Evolutionary conservation across 2,329 filamentous ascomycete genomes (phyloP).

Genomic region (Fusarium redolens): DNA sequence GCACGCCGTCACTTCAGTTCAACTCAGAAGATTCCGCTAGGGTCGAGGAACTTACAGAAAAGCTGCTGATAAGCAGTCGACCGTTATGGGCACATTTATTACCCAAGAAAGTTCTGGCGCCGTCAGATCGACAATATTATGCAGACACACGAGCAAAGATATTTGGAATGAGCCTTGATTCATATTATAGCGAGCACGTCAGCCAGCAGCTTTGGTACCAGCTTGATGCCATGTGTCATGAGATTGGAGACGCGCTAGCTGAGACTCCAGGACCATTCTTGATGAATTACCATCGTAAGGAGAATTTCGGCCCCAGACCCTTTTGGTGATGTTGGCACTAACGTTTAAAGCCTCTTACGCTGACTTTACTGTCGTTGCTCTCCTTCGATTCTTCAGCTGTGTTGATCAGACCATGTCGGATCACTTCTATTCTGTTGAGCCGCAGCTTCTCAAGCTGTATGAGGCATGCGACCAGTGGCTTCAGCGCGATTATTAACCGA

Average conservation of each 20-base stretch:
- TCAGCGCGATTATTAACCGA: background rate
- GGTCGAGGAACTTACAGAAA: background rate
- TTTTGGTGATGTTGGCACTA: fast-evolving
- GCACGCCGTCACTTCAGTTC: background rate
- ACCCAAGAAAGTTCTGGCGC: background rate
- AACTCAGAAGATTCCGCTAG: background rate
- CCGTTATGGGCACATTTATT: background rate
- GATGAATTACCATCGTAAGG: background rate
- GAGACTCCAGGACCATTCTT: background rate
- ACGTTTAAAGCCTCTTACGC: background rate
- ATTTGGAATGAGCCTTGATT: background rate
- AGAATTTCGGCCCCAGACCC: fast-evolving
- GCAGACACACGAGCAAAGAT: background rate
- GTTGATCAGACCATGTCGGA: background rate
- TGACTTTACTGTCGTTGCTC: background rate
- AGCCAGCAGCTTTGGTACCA: conserved; percentile 1
- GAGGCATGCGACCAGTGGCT: background rate
- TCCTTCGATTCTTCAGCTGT: background rate
- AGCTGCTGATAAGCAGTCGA: background rate
- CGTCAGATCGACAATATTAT: background rate
- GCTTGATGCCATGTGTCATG: background rate
- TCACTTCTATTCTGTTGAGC: background rate
- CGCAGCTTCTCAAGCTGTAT: background rate
- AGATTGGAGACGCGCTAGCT: background rate
- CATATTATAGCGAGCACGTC: background rate